phyloP scores from a whole-genome alignment of 257 asterid species.

The Rubia yunnanensis region DNA sequence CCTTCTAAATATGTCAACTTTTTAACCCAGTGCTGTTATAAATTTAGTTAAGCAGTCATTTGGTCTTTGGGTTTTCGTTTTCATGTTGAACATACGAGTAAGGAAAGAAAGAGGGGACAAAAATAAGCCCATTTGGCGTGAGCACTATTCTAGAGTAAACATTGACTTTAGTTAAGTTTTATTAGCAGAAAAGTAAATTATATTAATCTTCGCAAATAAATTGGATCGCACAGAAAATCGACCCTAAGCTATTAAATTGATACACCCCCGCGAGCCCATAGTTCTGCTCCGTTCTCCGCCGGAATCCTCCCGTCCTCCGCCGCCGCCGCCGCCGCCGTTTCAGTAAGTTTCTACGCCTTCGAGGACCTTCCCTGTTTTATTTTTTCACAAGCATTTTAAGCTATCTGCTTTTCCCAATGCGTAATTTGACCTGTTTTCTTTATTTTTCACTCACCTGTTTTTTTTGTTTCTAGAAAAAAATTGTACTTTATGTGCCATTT shows the following conservation, averaged over 20 bases:
- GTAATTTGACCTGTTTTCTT: too few relatives aligned
- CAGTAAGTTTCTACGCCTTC: background rate
- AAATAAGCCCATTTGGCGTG: background rate
- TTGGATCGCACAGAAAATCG: background rate
- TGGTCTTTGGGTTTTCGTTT: too few relatives aligned
- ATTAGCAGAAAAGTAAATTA: background rate
- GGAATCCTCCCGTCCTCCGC: too few relatives aligned
- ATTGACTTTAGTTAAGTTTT: background rate
- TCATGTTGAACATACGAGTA: too few relatives aligned
- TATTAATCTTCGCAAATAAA: background rate
- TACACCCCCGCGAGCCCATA: background rate
- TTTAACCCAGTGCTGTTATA: too few relatives aligned
- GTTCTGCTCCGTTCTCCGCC: background rate
- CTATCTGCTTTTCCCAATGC: too few relatives aligned
- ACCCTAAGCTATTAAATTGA: too few relatives aligned
- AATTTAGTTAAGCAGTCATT: too few relatives aligned
- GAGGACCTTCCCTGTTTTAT: background rate
- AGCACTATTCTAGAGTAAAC: background rate
- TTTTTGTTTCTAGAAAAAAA: too few relatives aligned
- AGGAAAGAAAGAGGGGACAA: too few relatives aligned
- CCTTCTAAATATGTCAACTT: too few relatives aligned
- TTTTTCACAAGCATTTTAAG: background rate
- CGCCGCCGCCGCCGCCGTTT: background rate
- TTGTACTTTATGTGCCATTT: background rate
- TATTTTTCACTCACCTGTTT: too few relatives aligned